Evolutionary conservation across 441 rosid species (phyloP).

Genomic region (Gossypium davidsonii): DNA sequence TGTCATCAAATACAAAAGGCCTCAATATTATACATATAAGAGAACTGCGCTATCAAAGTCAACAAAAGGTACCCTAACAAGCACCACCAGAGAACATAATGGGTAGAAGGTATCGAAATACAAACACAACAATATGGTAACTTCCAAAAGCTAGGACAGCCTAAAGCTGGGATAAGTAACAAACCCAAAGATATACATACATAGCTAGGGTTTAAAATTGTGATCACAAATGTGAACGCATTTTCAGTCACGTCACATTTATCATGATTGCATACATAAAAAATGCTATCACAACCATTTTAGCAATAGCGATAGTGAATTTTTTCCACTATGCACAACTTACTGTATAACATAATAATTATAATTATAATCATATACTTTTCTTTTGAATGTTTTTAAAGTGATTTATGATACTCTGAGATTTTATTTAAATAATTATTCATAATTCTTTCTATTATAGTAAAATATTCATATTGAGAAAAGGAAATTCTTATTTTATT

Average conservation of each 20-base stretch:
- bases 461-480: background rate
- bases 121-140: background rate
- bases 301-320: background rate
- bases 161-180: background rate
- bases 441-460: background rate
- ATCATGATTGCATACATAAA: background rate
- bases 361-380: background rate
- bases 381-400: background rate
- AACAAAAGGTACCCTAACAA: background rate
- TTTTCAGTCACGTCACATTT: background rate
- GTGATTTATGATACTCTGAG: background rate
- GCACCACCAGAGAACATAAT: background rate
- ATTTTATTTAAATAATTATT: background rate
- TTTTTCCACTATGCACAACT: background rate
- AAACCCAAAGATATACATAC: background rate
- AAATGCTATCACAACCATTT: background rate
- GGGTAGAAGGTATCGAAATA: background rate
- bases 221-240: background rate
- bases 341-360: background rate
- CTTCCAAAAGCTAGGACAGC: conserved; percentile 2
- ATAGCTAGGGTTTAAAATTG: background rate
- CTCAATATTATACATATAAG: conserved; percentile 5
- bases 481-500: background rate
- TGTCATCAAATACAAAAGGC: conserved; percentile 27
- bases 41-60: background rate